A percentile compares a stretch with the other conserved stretches of the same genome.
Conservation (phyloP, 176 grass and related monocot genomes). For the Areca catechu region DNA sequence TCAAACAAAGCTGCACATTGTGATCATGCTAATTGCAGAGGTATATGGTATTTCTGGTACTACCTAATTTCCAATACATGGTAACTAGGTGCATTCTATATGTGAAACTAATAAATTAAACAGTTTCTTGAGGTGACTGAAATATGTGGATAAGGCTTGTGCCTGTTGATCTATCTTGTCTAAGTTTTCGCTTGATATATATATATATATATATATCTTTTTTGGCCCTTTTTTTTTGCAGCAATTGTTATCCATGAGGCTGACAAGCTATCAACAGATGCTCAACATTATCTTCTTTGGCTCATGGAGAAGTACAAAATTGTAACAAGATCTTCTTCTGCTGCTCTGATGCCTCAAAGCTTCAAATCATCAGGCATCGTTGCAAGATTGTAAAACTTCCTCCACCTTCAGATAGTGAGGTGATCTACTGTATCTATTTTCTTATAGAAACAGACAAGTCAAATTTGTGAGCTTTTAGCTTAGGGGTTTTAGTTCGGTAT, state of each 20-base stretch:
- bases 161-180: no score
- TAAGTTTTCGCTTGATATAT: no score
- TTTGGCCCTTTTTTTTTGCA: slow-evolving; percentile 9
- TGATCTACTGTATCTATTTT: slow-evolving; percentile 8
- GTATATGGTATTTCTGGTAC: slow-evolving; percentile 9
- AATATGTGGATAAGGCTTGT: no score
- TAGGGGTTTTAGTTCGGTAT: not conserved
- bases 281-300: slow-evolving; percentile 51
- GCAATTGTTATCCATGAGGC: slow-evolving; percentile 44
- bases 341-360: slow-evolving; percentile 53
- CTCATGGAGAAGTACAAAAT: slow-evolving; percentile 47
- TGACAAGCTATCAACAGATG: slow-evolving; percentile 48
- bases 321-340: slow-evolving; percentile 53
- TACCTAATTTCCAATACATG: no score
- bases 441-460: not conserved
- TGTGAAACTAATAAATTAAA: no score
- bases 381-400: slow-evolving; percentile 44
- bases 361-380: slow-evolving; percentile 40
- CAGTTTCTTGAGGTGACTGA: no score
- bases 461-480: not conserved
- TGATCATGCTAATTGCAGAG: slow-evolving; percentile 36
- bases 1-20: slow-evolving; percentile 2
- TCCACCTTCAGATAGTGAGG: slow-evolving; percentile 47
- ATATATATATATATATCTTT: no score
- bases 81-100: no score